Evolutionary conservation across 1,284 basidiomycete species (phyloP), one percentile per base, ranked within the genome.

Genomic region (Austroboletus novae-zelandiae): DNA sequence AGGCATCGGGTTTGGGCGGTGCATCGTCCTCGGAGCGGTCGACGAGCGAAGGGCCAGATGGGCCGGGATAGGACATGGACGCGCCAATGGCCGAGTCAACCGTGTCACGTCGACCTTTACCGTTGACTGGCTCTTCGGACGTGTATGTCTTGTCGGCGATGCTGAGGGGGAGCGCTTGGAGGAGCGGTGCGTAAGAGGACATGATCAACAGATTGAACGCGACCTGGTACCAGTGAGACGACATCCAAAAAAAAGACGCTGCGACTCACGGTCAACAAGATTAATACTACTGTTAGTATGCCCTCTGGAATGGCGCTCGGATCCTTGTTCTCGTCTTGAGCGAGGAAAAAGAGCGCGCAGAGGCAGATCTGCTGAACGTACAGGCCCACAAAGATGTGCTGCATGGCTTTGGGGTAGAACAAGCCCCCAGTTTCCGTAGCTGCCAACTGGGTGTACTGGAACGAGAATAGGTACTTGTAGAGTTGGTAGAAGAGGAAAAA

Each of bases 361-460:
- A 97, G 74, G 66, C 91, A 94, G 46, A 96, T 65, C 42, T 64
- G 84, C 61, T 89, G 80, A 48, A 98, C 79, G 67, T 97, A 98
- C 61, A 95, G 58, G 5, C 94, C 96, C n/a, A 94, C 91, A 61
- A 98, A 98, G 39, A 96, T 67, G 63, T 98, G 95, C 48, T 89
- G 83, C 40, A 99, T 84, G 1, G 97, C 96, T 70, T 89, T 92
- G 41, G 94, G 94, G 78, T 96, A 98, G 78, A 98, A 98, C 44
- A 91, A 70, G 0, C 96, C 96, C 27, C 94, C 95, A 0, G 96
- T 98, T 59, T 99, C 96, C 45, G 72, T 75, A 4, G 79, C 72
- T 0, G 80, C 71, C 14, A 86, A 83, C 64, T 90, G 86, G 57
- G 94, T 88, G 64, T 87, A 83, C 61, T 81, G 78, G 78, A 85